Evolutionary conservation across 1,284 basidiomycete species (phyloP).

Genomic region (Melampsora americana): DNA sequence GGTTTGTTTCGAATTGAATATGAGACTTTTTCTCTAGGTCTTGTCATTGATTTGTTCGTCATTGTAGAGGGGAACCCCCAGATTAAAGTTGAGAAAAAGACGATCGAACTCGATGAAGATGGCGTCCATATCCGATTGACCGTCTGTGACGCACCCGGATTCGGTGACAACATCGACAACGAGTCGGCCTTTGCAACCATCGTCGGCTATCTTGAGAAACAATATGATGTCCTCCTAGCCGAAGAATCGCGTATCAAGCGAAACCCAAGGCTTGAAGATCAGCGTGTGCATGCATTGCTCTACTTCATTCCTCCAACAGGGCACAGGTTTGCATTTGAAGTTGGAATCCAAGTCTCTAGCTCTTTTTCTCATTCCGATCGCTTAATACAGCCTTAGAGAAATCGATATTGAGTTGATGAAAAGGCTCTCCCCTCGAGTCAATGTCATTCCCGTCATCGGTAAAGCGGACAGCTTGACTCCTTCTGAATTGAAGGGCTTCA

Average conservation of each 20-base stretch:
- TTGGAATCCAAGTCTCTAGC: background rate
- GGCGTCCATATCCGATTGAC: conserved; percentile 96
- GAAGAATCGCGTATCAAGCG: conserved; percentile 99
- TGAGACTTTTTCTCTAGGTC: background rate
- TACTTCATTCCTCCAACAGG: conserved; percentile 98
- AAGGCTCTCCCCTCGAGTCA: conserved; percentile 89
- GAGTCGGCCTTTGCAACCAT: conserved; percentile 73
- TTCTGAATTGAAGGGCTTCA: conserved; percentile 85
- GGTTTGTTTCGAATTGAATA: conserved; percentile 1
- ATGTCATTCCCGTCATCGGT: conserved; percentile 97
- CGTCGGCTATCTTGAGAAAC: conserved; percentile 91
- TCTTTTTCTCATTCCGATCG: no score
- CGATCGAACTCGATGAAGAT: conserved; percentile 86
- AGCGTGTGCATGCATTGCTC: conserved; percentile 83
- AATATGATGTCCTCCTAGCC: conserved; percentile 98
- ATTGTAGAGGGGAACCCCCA: conserved; percentile 53
- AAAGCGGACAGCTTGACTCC: conserved; percentile 95
- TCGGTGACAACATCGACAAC: conserved; percentile 98
- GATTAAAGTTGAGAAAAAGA: conserved; percentile 50
- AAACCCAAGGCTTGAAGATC: conserved; percentile 98
- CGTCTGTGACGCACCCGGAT: conserved; percentile 97
- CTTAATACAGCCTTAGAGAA: conserved; percentile 66
- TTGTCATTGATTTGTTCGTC: background rate
- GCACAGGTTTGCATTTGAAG: conserved; percentile 57
- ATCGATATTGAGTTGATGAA: conserved; percentile 99